These are phyloP conservation scores for Herpotrichia juniperi DNA, from an alignment of 2,329 filamentous ascomycete species.

Conservation along the genomic window DNA sequence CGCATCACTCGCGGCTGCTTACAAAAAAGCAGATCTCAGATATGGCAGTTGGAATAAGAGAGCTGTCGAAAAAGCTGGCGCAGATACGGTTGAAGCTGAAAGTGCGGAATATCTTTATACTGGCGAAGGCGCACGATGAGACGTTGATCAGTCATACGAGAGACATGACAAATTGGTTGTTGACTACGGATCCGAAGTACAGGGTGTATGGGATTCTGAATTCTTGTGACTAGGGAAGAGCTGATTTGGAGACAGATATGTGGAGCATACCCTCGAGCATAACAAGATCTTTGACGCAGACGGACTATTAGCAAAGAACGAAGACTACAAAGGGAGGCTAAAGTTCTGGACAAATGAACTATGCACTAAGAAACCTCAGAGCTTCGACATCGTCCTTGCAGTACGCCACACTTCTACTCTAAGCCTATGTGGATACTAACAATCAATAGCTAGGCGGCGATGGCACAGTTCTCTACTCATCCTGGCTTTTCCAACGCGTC, in stretches of 20 bases:
- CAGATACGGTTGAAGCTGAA: constrained; percentile 82
- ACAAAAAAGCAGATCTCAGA: constrained; percentile 95
- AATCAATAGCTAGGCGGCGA: constrained; percentile 74
- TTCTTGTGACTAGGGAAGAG: not conserved
- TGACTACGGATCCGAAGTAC: constrained; percentile 74
- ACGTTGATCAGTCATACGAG: constrained; percentile 78
- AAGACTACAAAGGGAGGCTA: constrained; percentile 63
- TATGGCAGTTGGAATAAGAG: constrained; percentile 95
- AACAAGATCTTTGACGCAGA: constrained; percentile 75
- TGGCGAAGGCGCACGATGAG: constrained; percentile 91
- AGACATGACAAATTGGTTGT: constrained; percentile 79
- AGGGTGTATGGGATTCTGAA: constrained; percentile 64
- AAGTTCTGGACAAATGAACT: constrained; percentile 85
- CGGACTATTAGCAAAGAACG: constrained; percentile 70
- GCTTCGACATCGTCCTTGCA: constrained; percentile 92
- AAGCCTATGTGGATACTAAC: not conserved
- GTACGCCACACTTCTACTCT: constrained; percentile 37
- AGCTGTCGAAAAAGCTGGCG: constrained; percentile 84
- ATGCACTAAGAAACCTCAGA: constrained; percentile 78
- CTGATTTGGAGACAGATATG: constrained; percentile 52
- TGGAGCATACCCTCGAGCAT: constrained; percentile 76
- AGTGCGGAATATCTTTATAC: constrained; percentile 81
- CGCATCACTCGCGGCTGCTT: constrained; percentile 72
- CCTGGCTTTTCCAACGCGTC: constrained; percentile 94
- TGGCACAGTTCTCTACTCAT: constrained; percentile 95